Percentiles rank a stretch among this genome's conserved stretches.
These are phyloP conservation scores for Lyophyllum decastes DNA, from an alignment of 768 basidiomycete species.

Conservation along the genomic window DNA sequence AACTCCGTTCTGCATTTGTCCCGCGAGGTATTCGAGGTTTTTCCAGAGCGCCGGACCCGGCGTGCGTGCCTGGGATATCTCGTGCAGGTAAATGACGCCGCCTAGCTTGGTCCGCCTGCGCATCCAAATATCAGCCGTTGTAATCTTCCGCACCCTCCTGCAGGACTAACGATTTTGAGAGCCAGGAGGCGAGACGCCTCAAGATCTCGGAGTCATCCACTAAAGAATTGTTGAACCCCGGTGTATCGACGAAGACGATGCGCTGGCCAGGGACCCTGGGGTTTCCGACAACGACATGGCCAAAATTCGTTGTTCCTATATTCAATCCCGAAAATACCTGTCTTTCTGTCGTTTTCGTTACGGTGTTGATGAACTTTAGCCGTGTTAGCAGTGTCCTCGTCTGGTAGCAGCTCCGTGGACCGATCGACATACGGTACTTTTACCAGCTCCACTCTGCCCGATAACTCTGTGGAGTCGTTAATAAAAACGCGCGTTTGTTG, in stretches of 20 bases:
- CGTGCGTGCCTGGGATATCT: slow-evolving; percentile 30
- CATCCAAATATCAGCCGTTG: neutral
- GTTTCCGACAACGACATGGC: neutral
- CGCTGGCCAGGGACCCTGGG: neutral
- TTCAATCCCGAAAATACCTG: neutral
- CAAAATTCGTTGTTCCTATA: neutral
- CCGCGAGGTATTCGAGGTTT: slow-evolving; percentile 42
- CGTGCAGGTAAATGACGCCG: slow-evolving; percentile 23
- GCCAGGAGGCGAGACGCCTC: slow-evolving; percentile 1
- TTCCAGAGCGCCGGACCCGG: slow-evolving; percentile 35
- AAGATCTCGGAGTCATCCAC: slow-evolving; percentile 8
- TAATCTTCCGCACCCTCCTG: neutral
- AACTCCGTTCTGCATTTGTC: slow-evolving; percentile 43
- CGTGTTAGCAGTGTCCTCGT: neutral
- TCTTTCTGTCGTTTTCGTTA: neutral
- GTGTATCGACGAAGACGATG: slow-evolving; percentile 12
- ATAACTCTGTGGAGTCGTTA: neutral
- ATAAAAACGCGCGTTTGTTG: neutral
- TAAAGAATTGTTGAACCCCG: slow-evolving; percentile 7
- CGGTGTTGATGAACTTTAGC: neutral
- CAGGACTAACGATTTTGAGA: slow-evolving; percentile 4
- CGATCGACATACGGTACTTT: neutral
- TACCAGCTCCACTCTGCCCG: slow-evolving; percentile 1
- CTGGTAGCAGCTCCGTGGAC: neutral
- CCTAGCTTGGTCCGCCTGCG: slow-evolving; percentile 8